phyloP scores from a whole-genome alignment of 2,329 filamentous ascomycete genomes.

The Aspergillus sp. region DNA sequence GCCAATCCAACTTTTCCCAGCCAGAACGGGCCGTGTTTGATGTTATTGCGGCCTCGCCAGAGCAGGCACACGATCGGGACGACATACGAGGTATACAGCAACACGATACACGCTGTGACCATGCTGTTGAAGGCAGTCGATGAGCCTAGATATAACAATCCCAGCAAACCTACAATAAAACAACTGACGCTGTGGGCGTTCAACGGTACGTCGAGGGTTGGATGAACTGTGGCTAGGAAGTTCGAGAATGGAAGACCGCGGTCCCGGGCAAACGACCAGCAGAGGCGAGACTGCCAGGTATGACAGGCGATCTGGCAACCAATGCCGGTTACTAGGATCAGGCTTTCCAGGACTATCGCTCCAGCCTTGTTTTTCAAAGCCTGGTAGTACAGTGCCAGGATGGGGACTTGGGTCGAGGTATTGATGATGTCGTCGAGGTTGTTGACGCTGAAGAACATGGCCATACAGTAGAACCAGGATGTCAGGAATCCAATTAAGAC shows the following conservation, averaged over 20 bases:
- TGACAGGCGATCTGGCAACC: conserved; percentile 44
- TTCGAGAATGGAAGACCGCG: conserved; percentile 42
- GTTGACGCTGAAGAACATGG: conserved; percentile 48
- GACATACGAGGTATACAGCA: conserved; percentile 46
- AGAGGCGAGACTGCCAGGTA: conserved; percentile 47
- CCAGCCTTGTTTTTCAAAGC: conserved; percentile 38
- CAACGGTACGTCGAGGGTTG: conserved; percentile 40
- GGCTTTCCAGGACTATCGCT: conserved; percentile 40
- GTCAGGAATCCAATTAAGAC: conserved; percentile 48
- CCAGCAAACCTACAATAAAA: conserved; percentile 42
- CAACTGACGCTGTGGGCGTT: conserved; percentile 41
- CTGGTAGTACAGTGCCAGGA: conserved; percentile 44
- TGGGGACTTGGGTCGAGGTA: conserved; percentile 42
- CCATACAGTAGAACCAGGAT: conserved; percentile 44
- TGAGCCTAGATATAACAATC: conserved; percentile 44
- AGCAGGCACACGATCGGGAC: conserved; percentile 45
- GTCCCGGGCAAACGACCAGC: conserved; percentile 52
- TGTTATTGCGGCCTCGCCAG: conserved; percentile 37
- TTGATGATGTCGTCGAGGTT: conserved; percentile 38
- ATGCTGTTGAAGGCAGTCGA: conserved; percentile 40
- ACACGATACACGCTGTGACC: conserved; percentile 41
- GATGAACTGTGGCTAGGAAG: conserved; percentile 38
- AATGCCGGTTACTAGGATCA: conserved; percentile 44
- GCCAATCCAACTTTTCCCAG: conserved; percentile 38
- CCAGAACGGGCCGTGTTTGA: conserved; percentile 43